phyloP scores from a whole-genome alignment of 2,329 filamentous ascomycete species.

The Trichoderma gracile region DNA sequence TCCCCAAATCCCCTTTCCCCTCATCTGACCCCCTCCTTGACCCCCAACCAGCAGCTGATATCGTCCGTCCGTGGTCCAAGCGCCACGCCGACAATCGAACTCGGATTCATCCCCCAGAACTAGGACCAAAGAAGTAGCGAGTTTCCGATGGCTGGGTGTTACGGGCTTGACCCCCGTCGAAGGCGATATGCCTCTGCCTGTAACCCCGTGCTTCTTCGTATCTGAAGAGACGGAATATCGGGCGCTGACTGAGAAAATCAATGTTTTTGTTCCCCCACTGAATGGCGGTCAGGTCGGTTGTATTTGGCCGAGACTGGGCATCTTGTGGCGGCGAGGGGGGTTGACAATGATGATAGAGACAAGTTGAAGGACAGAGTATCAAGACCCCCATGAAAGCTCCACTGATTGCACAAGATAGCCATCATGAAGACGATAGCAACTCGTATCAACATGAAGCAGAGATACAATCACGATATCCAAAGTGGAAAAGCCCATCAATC shows the following conservation, averaged over 20 bases:
- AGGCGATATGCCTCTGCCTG: neutral
- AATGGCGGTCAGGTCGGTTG: slow-evolving; percentile 15
- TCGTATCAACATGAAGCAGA: neutral
- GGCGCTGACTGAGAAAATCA: neutral
- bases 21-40: neutral
- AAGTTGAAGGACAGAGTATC: neutral
- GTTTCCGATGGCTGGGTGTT: slow-evolving; percentile 4
- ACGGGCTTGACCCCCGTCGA: slow-evolving; percentile 16
- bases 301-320: slow-evolving; percentile 19
- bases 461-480: neutral
- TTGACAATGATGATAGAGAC: neutral
- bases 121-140: neutral
- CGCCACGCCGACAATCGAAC: neutral
- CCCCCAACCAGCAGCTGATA: slow-evolving; percentile 3
- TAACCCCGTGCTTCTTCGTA: neutral
- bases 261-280: slow-evolving; percentile 6
- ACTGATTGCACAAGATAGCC: slow-evolving; percentile 5
- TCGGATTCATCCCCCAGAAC: no score
- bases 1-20: slow-evolving; percentile 2
- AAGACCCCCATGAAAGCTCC: neutral
- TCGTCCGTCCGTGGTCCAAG: neutral
- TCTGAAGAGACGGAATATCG: neutral
- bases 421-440: neutral
- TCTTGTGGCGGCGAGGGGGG: slow-evolving; percentile 3
- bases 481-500: neutral